A percentile compares a stretch with the other conserved stretches of the same genome.
Conservation (phyloP, 1,139 yeast species). For the Taphrina betulina region DNA sequence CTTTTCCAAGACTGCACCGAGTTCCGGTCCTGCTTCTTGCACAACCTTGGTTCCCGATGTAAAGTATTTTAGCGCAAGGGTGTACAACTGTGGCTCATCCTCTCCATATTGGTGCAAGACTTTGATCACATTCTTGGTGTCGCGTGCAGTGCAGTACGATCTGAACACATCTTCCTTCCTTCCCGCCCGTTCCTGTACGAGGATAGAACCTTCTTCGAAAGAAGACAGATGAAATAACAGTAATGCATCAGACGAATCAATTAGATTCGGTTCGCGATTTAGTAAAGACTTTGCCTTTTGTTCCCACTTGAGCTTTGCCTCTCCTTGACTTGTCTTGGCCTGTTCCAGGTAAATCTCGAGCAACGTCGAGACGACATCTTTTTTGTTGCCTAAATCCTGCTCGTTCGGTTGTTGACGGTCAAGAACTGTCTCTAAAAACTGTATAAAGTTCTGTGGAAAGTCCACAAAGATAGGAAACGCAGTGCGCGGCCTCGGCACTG, state of each 20-base stretch:
- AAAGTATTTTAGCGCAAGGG: conserved; percentile 63
- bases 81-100: conserved; percentile 62
- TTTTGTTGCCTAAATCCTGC: conserved; percentile 49
- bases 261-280: conserved; percentile 45
- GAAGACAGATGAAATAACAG: conserved; percentile 39
- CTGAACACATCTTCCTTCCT: conserved; percentile 66
- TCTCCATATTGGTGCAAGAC: conserved; percentile 62
- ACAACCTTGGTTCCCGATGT: conserved; percentile 59
- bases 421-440: conserved; percentile 83
- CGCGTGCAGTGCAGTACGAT: conserved; percentile 58
- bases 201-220: conserved; percentile 41
- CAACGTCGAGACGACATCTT: conserved; percentile 70
- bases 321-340: conserved; percentile 49
- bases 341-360: conserved; percentile 76
- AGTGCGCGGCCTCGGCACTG: conserved; percentile 77
- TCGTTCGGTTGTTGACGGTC: conserved; percentile 35
- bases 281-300: conserved; percentile 61
- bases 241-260: conserved; percentile 39
- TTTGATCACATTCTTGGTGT: conserved; percentile 58
- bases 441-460: conserved; percentile 84
- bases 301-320: conserved; percentile 56
- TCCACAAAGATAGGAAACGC: conserved; percentile 82
- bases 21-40: conserved; percentile 54
- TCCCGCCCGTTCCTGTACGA: conserved; percentile 50
- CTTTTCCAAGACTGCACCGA: conserved; percentile 54